A percentile compares a stretch with the other conserved stretches of the same genome.
phyloP scores from a whole-genome alignment of 306 rosid species.

The Vachellia pachyceras region DNA sequence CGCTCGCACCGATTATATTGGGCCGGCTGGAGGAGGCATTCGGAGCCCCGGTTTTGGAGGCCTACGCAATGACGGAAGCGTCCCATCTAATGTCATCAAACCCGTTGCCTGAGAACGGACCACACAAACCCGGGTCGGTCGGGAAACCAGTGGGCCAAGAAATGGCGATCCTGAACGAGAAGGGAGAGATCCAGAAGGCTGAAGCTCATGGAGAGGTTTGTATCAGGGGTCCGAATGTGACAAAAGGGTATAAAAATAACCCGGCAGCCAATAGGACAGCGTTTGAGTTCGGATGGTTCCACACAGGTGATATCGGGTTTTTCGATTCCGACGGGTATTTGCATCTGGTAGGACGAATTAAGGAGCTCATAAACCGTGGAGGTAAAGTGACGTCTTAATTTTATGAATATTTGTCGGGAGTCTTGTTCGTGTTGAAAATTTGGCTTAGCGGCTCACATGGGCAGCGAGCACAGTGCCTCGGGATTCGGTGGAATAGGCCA shows the following conservation, averaged over 20 bases:
- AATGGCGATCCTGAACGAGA: slow-evolving; percentile 63
- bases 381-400: slow-evolving; percentile 49
- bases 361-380: slow-evolving; percentile 95
- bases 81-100: slow-evolving; percentile 81
- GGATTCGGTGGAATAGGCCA: slow-evolving; percentile 12
- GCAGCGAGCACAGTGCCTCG: no score
- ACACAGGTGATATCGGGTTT: slow-evolving; percentile 84
- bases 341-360: slow-evolving; percentile 94
- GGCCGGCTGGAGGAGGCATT: slow-evolving; percentile 68
- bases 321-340: slow-evolving; percentile 85
- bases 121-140: slow-evolving; percentile 85
- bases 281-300: slow-evolving; percentile 82
- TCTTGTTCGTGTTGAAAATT: background rate
- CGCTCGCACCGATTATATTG: slow-evolving; percentile 77
- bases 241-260: slow-evolving; percentile 84
- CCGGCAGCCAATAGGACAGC: slow-evolving; percentile 65
- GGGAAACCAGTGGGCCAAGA: slow-evolving; percentile 86
- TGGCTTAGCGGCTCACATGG: no score
- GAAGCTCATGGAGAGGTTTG: slow-evolving; percentile 74
- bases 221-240: slow-evolving; percentile 78
- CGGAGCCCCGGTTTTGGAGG: slow-evolving; percentile 88
- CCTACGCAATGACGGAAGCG: slow-evolving; percentile 97
- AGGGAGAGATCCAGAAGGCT: slow-evolving; percentile 49
- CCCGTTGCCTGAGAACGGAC: slow-evolving; percentile 82
- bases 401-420: background rate